Conservation (phyloP, 2,329 filamentous ascomycete genomes). For the Purpureocillium takamizusanense region DNA sequence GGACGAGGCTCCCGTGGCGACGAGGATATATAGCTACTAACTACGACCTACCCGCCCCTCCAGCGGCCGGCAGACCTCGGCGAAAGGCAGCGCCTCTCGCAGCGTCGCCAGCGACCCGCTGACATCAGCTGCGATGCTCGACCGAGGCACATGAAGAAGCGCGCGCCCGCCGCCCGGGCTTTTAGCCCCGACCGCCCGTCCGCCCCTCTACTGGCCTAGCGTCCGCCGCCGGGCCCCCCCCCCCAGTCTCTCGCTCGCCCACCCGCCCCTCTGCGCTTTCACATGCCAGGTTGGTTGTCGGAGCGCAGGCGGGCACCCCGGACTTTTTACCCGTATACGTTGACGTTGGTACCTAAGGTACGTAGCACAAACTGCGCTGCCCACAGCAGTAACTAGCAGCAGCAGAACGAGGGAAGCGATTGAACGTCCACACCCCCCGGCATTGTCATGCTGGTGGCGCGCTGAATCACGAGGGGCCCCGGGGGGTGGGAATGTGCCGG, state of each 20-base stretch:
- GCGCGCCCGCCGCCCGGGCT: conserved; percentile 11
- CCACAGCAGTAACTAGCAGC: too few species aligned
- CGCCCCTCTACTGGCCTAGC: conserved; percentile 6
- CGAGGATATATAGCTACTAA: not conserved
- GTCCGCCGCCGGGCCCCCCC: too few species aligned
- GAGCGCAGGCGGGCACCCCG: not conserved
- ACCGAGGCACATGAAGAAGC: conserved; percentile 22
- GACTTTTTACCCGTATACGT: too few species aligned
- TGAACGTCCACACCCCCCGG: too few species aligned
- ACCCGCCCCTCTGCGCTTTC: conserved; percentile 13
- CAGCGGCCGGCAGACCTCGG: conserved; percentile 5
- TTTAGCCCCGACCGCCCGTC: conserved; percentile 4
- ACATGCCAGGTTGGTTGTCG: conserved; percentile 14
- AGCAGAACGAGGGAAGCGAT: too few species aligned
- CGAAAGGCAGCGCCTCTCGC: conserved; percentile 1
- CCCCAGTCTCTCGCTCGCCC: too few species aligned
- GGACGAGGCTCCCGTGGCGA: not conserved
- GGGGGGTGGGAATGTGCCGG: conserved; percentile 3
- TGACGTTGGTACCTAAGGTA: too few species aligned
- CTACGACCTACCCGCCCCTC: not conserved
- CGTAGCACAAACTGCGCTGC: too few species aligned
- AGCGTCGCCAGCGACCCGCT: conserved; percentile 10
- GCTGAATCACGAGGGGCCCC: conserved; percentile 5
- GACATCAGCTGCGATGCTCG: conserved; percentile 13
- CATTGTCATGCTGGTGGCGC: too few species aligned